Percentiles rank a stretch among this genome's conserved stretches.
Evolutionary conservation across 192 early-diverging fungal genomes (phyloP).

Genomic region (Funneliformis mosseae): DNA sequence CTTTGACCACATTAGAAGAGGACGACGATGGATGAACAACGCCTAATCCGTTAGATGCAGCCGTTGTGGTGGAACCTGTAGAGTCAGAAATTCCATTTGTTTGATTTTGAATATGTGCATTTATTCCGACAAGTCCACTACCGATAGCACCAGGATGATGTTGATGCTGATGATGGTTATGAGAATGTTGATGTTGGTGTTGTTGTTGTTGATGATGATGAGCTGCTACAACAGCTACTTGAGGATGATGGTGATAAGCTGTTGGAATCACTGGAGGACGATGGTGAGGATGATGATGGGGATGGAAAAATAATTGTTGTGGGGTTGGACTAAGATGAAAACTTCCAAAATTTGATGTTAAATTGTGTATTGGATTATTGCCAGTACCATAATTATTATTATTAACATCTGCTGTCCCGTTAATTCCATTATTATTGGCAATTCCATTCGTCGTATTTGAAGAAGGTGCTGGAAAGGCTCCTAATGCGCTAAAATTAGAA

Average conservation of each 20-base stretch:
- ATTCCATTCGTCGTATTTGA: conserved; percentile 22
- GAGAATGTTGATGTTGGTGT: conserved; percentile 23
- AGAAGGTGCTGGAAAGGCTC: neutral
- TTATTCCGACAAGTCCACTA: conserved; percentile 19
- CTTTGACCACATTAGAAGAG: neutral
- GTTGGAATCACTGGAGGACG: conserved; percentile 23
- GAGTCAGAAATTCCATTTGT: neutral
- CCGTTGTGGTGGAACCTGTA: neutral
- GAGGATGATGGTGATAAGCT: conserved; percentile 11
- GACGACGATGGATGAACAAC: neutral
- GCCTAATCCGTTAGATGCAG: conserved; percentile 18
- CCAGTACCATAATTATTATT: neutral
- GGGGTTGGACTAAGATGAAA: conserved; percentile 28
- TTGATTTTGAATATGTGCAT: conserved; percentile 1
- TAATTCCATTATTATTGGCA: neutral
- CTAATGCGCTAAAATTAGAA: conserved; percentile 12
- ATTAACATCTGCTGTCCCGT: neutral
- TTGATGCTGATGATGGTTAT: conserved; percentile 35
- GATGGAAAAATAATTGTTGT: conserved; percentile 30
- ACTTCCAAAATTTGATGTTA: conserved; percentile 19
- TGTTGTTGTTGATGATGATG: conserved; percentile 35
- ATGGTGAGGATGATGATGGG: conserved; percentile 22
- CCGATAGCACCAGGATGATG: conserved; percentile 31
- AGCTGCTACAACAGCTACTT: conserved; percentile 38
- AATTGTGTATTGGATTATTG: conserved; percentile 16